Conservation (phyloP, 192 early-diverging fungal genomes). For the Rhizophagus clarus region DNA sequence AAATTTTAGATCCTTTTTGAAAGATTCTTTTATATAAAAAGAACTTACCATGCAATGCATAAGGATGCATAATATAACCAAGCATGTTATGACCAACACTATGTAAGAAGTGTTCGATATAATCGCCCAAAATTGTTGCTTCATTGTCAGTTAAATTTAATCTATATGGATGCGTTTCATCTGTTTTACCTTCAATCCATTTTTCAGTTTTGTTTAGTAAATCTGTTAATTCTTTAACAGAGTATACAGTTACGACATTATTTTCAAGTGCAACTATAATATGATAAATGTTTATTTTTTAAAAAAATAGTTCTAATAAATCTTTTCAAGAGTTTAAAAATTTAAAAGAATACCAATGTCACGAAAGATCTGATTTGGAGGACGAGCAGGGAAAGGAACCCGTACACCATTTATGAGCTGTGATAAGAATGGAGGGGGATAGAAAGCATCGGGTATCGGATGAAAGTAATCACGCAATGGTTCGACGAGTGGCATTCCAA, state of each 20-base stretch:
- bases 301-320: neutral
- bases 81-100: neutral
- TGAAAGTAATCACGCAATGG: neutral
- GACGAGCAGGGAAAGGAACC: neutral
- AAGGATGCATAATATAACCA: too few relatives aligned
- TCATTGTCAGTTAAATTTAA: neutral
- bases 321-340: neutral
- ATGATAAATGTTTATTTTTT: neutral
- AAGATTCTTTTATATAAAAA: too few relatives aligned
- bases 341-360: neutral
- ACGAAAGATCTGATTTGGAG: neutral
- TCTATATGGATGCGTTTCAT: neutral
- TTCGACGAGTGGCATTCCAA: neutral
- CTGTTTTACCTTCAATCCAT: neutral
- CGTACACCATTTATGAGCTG: neutral
- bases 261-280: neutral
- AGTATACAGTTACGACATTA: neutral
- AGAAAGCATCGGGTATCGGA: constrained; percentile 1
- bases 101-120: neutral
- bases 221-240: neutral
- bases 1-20: too few relatives aligned
- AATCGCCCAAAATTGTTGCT: too few relatives aligned
- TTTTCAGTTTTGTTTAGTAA: neutral
- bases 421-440: neutral
- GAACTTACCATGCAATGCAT: neutral